Percentiles rank a stretch among this genome's conserved stretches.
Conservation (phyloP, 148 eudicot genomes). For the Pouteria glomerata region DNA sequence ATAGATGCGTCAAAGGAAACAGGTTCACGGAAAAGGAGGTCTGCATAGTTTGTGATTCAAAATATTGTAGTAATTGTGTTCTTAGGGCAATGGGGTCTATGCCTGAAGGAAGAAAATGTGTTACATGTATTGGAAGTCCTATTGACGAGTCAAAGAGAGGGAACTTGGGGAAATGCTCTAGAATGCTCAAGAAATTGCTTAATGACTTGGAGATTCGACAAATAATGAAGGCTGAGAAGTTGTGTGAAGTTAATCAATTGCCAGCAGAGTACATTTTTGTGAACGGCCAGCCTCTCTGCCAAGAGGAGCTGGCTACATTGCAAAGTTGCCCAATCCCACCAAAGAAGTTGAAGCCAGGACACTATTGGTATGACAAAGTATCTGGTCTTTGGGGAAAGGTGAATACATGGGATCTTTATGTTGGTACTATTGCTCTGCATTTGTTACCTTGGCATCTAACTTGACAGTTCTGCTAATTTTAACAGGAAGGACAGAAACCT, state of each 20-base stretch:
- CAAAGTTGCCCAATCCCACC: constrained; percentile 85
- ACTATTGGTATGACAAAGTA: constrained; percentile 97
- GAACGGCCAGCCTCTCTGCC: constrained; percentile 81
- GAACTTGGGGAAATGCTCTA: constrained; percentile 87
- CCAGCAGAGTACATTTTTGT: constrained; percentile 82
- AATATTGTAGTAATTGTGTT: constrained; percentile 78
- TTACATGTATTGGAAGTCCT: constrained; percentile 75
- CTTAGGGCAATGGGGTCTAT: constrained; percentile 99
- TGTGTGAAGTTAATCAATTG: constrained; percentile 82
- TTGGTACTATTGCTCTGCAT: constrained; percentile 6
- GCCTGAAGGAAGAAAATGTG: constrained; percentile 99
- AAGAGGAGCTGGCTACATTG: constrained; percentile 67
- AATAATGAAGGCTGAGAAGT: constrained; percentile 90
- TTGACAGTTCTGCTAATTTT: constrained; percentile 12
- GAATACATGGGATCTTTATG: constrained; percentile 10
- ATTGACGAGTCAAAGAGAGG: constrained; percentile 85
- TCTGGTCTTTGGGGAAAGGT: constrained; percentile 99
- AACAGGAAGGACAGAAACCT: constrained; percentile 96
- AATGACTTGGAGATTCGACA: constrained; percentile 87
- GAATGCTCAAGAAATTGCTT: constrained; percentile 75
- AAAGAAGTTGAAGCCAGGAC: constrained; percentile 88
- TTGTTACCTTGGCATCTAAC: constrained; percentile 7
- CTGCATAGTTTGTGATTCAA: constrained; percentile 92
- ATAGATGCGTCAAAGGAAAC: constrained; percentile 79
- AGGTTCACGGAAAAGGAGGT: constrained; percentile 94